Base-by-base conservation (phyloP, 75 land plant species). In the Picea sitchensis region DNA sequence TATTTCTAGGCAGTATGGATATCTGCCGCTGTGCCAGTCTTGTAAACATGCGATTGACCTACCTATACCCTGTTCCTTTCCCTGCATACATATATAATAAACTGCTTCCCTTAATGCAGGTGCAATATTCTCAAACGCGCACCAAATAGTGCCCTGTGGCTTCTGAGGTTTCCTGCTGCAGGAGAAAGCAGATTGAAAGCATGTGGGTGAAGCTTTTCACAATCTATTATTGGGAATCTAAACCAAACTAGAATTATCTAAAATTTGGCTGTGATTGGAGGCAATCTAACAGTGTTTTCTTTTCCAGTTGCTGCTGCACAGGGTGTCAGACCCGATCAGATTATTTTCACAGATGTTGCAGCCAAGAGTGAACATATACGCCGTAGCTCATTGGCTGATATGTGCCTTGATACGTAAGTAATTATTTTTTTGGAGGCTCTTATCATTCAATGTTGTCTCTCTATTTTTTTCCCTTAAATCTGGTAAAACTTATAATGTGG, bases 271-370 rank as follows among this genome's bases (percentile, higher is more conserved):
- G 41, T 68, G 15, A 17, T 68, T 67, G 31, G 71, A 67, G 44
- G 36, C n/a, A 32, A 32, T 34, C 73, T 68, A 18, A 38, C 58
- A 23, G 30, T 7, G 1, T 26, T 77, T 65, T 34, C 51, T 32
- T 56, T 67, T 78, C 78, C 83, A 87, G 88, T 81, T 80, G 89
- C 89, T 38, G 62, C 78, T n/a, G 82, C 87, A 41, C 88, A 87
- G 80, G 88, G 88, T 14, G 88, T 87, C 59, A 78, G 78, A 32
- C 84, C 84, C 15, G 89, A 85, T 14, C 89, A 87, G 78, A 87
- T 87, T 20, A 87, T 87, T 69, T 87, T 87, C 77, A 87, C 89
- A 17, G 89, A 87, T 80, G 89, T 87, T 69, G 89, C 89, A 65
- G 84, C 86, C 13, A 87, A 87, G 75, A 85, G 80, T 59, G 89